These are phyloP conservation scores for Ustilago curta DNA, from an alignment of 1,284 basidiomycete species.

Conservation along the genomic window DNA sequence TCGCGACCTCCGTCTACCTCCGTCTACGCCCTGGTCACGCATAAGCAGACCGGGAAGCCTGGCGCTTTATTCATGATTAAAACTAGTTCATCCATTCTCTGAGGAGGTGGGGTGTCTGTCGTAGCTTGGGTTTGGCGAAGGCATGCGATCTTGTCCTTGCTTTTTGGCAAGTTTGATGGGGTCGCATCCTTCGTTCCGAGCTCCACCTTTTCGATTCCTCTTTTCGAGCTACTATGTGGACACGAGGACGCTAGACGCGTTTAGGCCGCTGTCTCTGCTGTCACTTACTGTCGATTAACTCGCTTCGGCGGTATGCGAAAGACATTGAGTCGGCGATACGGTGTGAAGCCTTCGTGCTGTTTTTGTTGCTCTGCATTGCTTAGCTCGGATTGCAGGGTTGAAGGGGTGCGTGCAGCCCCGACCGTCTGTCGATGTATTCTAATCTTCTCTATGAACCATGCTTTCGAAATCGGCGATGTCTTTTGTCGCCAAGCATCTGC, in stretches of 20 bases:
- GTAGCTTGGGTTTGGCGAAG: conserved; percentile 27
- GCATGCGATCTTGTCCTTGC: conserved; percentile 1
- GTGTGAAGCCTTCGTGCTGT: conserved; percentile 53
- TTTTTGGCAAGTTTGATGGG: conserved; percentile 5
- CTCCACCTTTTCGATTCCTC: conserved; percentile 29
- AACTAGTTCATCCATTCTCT: conserved; percentile 62
- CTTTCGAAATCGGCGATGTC: conserved; percentile 19
- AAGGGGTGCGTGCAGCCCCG: conserved; percentile 36
- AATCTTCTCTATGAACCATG: conserved; percentile 57
- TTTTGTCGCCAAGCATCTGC: background rate
- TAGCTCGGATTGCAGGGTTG: conserved; percentile 16
- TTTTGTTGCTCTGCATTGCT: conserved; percentile 8
- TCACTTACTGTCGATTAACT: conserved; percentile 45
- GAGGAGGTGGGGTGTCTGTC: conserved; percentile 52
- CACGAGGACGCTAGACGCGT: conserved; percentile 32
- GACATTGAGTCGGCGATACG: conserved; percentile 18
- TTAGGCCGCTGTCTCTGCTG: conserved; percentile 40
- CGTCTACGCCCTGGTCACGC: background rate
- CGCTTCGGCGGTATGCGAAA: conserved; percentile 54
- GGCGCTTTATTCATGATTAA: conserved; percentile 45
- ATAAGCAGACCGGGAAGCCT: background rate
- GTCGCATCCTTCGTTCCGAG: conserved; percentile 18
- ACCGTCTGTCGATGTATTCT: conserved; percentile 53
- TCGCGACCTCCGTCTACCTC: conserved; percentile 2
- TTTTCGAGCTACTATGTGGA: conserved; percentile 15